Percentiles rank a stretch among this genome's conserved stretches.
These are phyloP conservation scores for Xylariaceae sp. DNA, from an alignment of 2,329 filamentous ascomycete species.

Conservation along the genomic window DNA sequence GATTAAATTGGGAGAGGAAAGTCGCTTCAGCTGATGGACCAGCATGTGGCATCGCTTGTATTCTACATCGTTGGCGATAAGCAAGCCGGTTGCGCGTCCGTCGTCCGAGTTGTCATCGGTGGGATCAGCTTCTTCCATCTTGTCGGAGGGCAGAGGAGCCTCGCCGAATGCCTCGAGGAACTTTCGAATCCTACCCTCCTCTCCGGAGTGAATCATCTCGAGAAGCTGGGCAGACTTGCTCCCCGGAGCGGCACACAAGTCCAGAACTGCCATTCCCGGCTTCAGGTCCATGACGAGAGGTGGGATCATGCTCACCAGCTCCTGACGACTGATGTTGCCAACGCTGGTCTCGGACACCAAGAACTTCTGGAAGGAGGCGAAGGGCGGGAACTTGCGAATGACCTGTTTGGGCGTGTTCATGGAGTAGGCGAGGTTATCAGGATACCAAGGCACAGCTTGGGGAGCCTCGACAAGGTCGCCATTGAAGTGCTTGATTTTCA, in stretches of 20 bases:
- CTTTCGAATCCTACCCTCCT: constrained; percentile 79
- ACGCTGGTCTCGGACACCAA: constrained; percentile 95
- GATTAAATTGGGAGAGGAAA: constrained; percentile 93
- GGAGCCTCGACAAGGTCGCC: constrained; percentile 79
- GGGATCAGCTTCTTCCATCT: constrained; percentile 53
- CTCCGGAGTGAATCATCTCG: constrained; percentile 88
- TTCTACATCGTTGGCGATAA: constrained; percentile 94
- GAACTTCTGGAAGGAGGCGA: constrained; percentile 95
- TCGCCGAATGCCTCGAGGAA: constrained; percentile 58
- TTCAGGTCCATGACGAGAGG: constrained; percentile 87
- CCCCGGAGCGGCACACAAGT: constrained; percentile 93
- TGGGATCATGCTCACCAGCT: constrained; percentile 98
- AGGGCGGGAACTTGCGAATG: constrained; percentile 87
- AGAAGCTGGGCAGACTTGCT: constrained; percentile 96
- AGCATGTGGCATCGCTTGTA: constrained; percentile 97
- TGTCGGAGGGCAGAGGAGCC: constrained; percentile 14
- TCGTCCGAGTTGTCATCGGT: constrained; percentile 63
- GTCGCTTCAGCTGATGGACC: constrained; percentile 93
- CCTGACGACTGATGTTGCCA: constrained; percentile 95
- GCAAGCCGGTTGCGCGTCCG: constrained; percentile 82
- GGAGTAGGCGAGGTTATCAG: constrained; percentile 90
- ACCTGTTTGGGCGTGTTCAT: constrained; percentile 99
- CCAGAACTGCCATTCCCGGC: constrained; percentile 88
- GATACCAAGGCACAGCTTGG: constrained; percentile 82
- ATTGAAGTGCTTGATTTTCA: constrained; percentile 76